Base-by-base conservation (phyloP, 2,329 filamentous ascomycete species). In the Coccinonectria pachysandricola region DNA sequence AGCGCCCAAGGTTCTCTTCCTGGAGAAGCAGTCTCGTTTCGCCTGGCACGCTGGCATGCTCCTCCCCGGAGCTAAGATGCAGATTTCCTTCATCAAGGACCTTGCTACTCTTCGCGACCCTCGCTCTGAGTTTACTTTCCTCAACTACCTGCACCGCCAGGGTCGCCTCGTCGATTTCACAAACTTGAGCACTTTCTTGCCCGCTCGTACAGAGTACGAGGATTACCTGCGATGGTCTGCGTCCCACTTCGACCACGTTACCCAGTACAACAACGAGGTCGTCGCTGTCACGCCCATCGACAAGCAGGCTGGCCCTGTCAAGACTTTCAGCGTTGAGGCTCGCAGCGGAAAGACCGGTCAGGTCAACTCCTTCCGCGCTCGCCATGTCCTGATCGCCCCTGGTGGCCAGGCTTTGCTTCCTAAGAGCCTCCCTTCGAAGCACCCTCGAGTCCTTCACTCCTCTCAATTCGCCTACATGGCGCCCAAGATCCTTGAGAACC, bases 71-170 rank as follows among this genome's bases (percentile, higher is more conserved):
- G 83, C 87, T 27, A 86, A 81, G 59, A 96, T 96, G 88, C 88
- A 96, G 53, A 96, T 96, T 43, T 92, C 84, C 7, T 96, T 94
- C 62, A 71, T 96, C 60, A 96, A 96, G 61, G 88, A 96, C 51
- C 72, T 96, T 54, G 88, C 88, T 4, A 91, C 84, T 4, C 66
- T 94, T 41, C 72, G 88, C 31, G 78, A 96, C 51, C 88, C 88
- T 6, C 74, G 80, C 37, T 93, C 83, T 40, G 71, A 86, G 46
- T 96, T 96, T 56, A 96, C 88, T 9, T 96, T 95, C 59, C 64
- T 94, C 49, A 95, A 95, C 59, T 96, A 96, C 54, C 71, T 96
- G 8, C 81, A 92, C 59, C 59, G 71, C 43, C 79, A 92, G 43
- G 68, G 69, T 30, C 71, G 88, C n/a, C 67, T 96, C 19, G 74